Percentiles rank a stretch among this genome's conserved stretches.
These are phyloP conservation scores for Ceratocystis destructans DNA, from an alignment of 2,329 filamentous ascomycete species.

Conservation along the genomic window DNA sequence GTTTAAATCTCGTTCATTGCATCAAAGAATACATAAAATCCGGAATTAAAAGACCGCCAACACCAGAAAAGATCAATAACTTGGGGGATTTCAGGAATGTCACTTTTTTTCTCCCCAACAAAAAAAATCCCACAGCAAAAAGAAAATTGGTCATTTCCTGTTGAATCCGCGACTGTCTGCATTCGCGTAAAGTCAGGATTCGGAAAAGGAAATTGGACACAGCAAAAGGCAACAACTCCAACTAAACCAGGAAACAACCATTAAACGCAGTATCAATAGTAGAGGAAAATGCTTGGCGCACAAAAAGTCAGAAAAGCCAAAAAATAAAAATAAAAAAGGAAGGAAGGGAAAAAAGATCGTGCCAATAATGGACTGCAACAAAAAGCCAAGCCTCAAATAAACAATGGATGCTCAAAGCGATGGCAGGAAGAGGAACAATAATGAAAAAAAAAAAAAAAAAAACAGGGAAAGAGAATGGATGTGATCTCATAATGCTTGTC, in stretches of 20 bases:
- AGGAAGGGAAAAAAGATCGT: not conserved
- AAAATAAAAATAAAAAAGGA: not conserved
- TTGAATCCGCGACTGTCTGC: not conserved
- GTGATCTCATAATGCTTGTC: not conserved
- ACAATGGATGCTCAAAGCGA: no score
- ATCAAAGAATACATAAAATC: not conserved
- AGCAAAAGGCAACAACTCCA: slow-evolving; percentile 2
- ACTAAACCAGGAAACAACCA: not conserved
- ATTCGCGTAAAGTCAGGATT: not conserved
- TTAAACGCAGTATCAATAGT: not conserved
- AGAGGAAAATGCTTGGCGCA: not conserved
- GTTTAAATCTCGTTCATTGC: not conserved
- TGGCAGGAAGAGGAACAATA: not conserved
- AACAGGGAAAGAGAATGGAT: not conserved
- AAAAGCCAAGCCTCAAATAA: no score
- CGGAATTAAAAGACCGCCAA: not conserved
- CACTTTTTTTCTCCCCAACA: slow-evolving; percentile 2
- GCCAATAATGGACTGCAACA: no score
- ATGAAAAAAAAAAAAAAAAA: not conserved
- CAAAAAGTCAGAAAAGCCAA: not conserved
- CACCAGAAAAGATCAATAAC: not conserved
- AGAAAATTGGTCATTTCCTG: not conserved
- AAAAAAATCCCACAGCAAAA: not conserved
- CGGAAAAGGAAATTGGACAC: not conserved
- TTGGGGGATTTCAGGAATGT: slow-evolving; percentile 3